phyloP scores from a whole-genome alignment of 805 yeast genomes.

The Sugiyamaella marilandica region DNA sequence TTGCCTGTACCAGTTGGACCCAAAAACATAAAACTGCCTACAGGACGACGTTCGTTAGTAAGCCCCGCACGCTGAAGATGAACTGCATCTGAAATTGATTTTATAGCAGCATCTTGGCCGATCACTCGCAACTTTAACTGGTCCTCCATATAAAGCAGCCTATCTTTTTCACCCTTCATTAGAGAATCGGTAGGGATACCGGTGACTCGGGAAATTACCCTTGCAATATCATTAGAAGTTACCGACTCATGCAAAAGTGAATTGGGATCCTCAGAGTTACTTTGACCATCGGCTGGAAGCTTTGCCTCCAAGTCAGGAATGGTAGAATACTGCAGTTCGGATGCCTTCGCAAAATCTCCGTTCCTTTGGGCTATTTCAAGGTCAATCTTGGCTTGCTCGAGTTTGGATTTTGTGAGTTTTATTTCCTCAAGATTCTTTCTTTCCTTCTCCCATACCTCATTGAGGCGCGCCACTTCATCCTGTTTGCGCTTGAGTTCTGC shows the following conservation, averaged over 20 bases:
- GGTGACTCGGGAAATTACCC: slow-evolving; percentile 88
- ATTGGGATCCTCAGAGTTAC: slow-evolving; percentile 37
- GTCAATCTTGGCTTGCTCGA: slow-evolving; percentile 80
- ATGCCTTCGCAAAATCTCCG: slow-evolving; percentile 83
- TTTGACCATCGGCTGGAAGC: slow-evolving; percentile 52
- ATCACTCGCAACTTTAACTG: slow-evolving; percentile 72
- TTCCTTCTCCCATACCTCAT: slow-evolving; percentile 84
- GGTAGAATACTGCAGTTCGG: slow-evolving; percentile 79
- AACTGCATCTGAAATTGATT: slow-evolving; percentile 87
- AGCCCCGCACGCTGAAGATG: slow-evolving; percentile 95
- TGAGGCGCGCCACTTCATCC: slow-evolving; percentile 63
- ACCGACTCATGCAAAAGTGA: slow-evolving; percentile 81
- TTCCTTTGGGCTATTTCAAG: slow-evolving; percentile 77
- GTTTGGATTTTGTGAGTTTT: slow-evolving; percentile 71
- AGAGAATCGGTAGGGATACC: slow-evolving; percentile 91
- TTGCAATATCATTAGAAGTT: slow-evolving; percentile 88
- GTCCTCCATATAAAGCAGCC: slow-evolving; percentile 80
- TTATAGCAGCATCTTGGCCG: slow-evolving; percentile 94
- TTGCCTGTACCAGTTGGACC: slow-evolving; percentile 99
- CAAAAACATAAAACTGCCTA: slow-evolving; percentile 91
- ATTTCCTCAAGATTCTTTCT: slow-evolving; percentile 68
- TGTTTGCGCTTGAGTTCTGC: slow-evolving; percentile 58
- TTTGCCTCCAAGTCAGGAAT: slow-evolving; percentile 74
- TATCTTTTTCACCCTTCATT: slow-evolving; percentile 91
- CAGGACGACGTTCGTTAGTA: slow-evolving; percentile 90